Evolutionary conservation across 169 alveolate genomes (phyloP).

Genomic region (Miamiensis avidus): DNA sequence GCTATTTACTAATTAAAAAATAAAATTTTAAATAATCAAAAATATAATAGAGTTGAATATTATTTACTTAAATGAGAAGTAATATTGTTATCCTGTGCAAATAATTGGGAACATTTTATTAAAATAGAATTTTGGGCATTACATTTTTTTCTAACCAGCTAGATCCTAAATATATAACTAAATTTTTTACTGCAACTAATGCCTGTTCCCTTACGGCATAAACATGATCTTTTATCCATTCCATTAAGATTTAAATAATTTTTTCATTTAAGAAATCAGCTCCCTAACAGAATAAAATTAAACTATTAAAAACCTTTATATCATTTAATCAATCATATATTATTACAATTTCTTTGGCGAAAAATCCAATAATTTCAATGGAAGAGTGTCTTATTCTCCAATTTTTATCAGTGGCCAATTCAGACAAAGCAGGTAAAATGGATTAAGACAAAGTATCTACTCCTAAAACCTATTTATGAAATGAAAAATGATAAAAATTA

Average conservation of each 20-base stretch:
- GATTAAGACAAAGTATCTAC: conserved; percentile 64
- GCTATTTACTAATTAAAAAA: conserved; percentile 30
- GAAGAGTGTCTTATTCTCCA: conserved; percentile 84
- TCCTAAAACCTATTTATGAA: conserved; percentile 67
- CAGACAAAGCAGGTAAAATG: conserved; percentile 81
- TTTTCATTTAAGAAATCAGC: conserved; percentile 66
- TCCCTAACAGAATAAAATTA: conserved; percentile 29
- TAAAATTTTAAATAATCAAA: no score
- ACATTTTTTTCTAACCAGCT: conserved; percentile 69
- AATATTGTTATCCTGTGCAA: conserved; percentile 72
- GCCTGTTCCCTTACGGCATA: conserved; percentile 65
- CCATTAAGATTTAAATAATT: conserved; percentile 63
- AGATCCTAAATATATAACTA: conserved; percentile 61
- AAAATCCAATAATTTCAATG: conserved; percentile 72
- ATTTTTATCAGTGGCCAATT: conserved; percentile 76
- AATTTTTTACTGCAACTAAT: conserved; percentile 49
- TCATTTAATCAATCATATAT: conserved; percentile 18
- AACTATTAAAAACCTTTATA: background rate
- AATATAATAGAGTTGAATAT: background rate
- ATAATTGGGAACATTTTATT: conserved; percentile 61
- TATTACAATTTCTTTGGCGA: conserved; percentile 71
- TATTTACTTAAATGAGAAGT: conserved; percentile 51
- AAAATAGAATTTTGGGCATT: conserved; percentile 56
- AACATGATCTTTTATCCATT: conserved; percentile 69
- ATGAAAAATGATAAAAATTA: no score